Base-by-base conservation (phyloP, 2,329 filamentous ascomycete species). In the Trichoderma sp. region DNA sequence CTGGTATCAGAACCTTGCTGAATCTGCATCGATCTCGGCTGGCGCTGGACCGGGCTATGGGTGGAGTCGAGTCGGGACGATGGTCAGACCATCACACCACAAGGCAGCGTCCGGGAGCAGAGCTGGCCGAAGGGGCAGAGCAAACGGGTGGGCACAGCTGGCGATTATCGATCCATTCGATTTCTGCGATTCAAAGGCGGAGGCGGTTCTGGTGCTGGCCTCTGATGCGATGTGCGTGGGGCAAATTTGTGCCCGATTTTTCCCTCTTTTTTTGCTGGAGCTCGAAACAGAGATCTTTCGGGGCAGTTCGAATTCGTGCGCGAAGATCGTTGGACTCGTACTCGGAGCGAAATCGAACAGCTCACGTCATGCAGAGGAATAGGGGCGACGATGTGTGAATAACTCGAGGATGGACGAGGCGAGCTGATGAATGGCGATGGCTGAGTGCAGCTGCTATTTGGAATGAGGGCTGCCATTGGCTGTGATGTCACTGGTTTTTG, bases 71-170 rank as follows among this genome's bases (percentile, higher is more conserved):
- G 18, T 52, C 56, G 46, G 52, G 54, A 60, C 60, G 60, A 69
- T 65, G 32, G 58, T 69, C 68, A 60, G 56, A 69, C 68, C 68
- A 69, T 69, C 63, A 67, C 63, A 68, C 68, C 63, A 69, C 68
- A 51, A 51, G 26, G 37, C 68, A 67, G 54, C 46, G 68, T 52
- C 30, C 68, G 68, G 68, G 21, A 67, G 24, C 28, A 26, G n/a
- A 67, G 64, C 58, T 59, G 56, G 43, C 68, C 68, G 68, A 69
- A 60, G 28, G 43, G 32, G 56, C 13, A 34, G 30, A 59, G 32
- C 43, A 56, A 63, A 54, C 52, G 32, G 55, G 61, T 49, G 58
- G 59, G 34, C 32, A 21, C 51, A 60, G 51, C 51, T 30, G 39
- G 56, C 30, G 37, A 56, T 66, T 56, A 66, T 58, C 61, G 56